A percentile compares a stretch with the other conserved stretches of the same genome.
Evolutionary conservation across 805 yeast species (phyloP).

Genomic region (Candida yuanshanica): DNA sequence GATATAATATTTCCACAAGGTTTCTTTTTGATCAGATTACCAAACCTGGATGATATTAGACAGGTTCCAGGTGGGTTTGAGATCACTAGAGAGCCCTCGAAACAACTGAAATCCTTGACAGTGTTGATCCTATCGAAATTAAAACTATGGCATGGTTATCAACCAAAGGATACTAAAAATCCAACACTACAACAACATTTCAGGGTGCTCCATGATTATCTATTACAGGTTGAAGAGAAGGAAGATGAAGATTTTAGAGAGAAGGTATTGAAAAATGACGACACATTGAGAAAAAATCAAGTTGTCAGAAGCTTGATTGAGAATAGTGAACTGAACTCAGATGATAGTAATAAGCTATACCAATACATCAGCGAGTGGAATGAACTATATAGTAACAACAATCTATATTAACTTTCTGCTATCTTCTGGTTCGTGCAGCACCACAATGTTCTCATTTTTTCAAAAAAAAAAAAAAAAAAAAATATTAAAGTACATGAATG

Average conservation of each 20-base stretch:
- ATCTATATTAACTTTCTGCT: neutral
- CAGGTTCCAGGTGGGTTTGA: conserved; percentile 43
- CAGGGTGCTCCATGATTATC: conserved; percentile 54
- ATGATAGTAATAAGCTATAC: conserved; percentile 17
- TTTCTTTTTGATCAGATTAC: conserved; percentile 59
- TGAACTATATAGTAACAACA: conserved; percentile 18
- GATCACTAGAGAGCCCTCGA: conserved; percentile 3
- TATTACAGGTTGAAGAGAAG: conserved; percentile 47
- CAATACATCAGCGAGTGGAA: conserved; percentile 30
- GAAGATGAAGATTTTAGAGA: conserved; percentile 7
- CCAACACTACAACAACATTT: conserved; percentile 67
- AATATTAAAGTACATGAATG: neutral
- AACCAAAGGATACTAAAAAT: conserved; percentile 53
- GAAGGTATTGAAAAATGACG: conserved; percentile 25
- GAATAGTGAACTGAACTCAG: conserved; percentile 19
- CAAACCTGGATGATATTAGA: conserved; percentile 73
- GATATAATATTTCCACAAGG: conserved; percentile 42
- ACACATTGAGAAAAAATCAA: conserved; percentile 27
- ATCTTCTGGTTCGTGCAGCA: no score
- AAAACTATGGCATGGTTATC: conserved; percentile 41
- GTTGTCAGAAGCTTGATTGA: conserved; percentile 26
- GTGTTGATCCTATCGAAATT: conserved; percentile 31
- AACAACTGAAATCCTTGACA: conserved; percentile 12
- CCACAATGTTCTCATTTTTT: neutral
- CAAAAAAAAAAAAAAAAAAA: neutral